phyloP scores from a whole-genome alignment of 2,329 filamentous ascomycete species.

The Aphanoascus verrucosus region DNA sequence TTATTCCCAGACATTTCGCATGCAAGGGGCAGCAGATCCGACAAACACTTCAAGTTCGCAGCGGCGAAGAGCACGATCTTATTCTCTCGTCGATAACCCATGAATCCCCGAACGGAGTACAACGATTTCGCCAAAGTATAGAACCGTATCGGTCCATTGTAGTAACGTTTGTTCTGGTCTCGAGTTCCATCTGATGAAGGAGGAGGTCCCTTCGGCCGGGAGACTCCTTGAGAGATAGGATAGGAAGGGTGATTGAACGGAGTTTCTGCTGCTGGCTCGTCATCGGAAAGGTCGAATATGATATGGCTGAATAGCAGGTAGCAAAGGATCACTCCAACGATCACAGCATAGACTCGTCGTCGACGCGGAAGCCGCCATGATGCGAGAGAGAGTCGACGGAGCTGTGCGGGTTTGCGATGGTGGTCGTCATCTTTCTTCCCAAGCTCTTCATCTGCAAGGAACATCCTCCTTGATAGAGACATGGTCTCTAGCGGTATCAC shows the following conservation, averaged over 20 bases:
- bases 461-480: conserved; percentile 28
- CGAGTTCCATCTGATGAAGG: conserved; percentile 15
- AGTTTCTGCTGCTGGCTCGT: not conserved
- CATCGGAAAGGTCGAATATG: conserved; percentile 10
- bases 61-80: conserved; percentile 70
- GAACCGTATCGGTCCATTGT: conserved; percentile 61
- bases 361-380: conserved; percentile 27
- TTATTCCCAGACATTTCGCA: conserved; percentile 69
- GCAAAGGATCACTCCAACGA: conserved; percentile 42
- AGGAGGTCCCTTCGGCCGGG: conserved; percentile 12
- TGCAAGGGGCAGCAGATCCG: conserved; percentile 65
- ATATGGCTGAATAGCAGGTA: conserved; percentile 49
- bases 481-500: conserved; percentile 23
- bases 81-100: conserved; percentile 45
- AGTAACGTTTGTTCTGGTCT: conserved; percentile 37
- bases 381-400: conserved; percentile 25
- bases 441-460: conserved; percentile 48
- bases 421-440: conserved; percentile 57
- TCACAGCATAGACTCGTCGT: conserved; percentile 42
- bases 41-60: conserved; percentile 60
- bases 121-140: conserved; percentile 54
- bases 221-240: not conserved
- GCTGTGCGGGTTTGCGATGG: conserved; percentile 27
- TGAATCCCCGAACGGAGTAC: conserved; percentile 46
- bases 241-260: not conserved